A percentile compares a stretch with the other conserved stretches of the same genome.
phyloP scores from a whole-genome alignment of 1,284 basidiomycete genomes.

The Thelephora terrestris region DNA sequence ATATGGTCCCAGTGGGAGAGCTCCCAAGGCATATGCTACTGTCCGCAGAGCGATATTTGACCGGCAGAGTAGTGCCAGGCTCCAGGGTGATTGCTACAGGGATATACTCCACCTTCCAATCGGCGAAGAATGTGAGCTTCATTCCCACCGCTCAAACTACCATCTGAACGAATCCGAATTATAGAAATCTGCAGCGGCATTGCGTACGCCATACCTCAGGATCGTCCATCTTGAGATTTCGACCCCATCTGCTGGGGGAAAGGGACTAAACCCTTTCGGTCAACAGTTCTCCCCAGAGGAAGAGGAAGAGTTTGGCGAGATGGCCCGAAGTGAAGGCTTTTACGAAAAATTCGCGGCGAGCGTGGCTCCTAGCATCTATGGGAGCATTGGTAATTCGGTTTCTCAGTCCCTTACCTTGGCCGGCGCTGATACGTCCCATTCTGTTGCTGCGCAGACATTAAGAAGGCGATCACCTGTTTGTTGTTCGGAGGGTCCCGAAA shows the following conservation, averaged over 20 bases:
- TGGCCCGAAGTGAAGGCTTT: constrained; percentile 84
- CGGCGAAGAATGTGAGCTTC: constrained; percentile 62
- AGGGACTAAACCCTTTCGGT: constrained; percentile 68
- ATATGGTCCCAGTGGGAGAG: constrained; percentile 99
- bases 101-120: constrained; percentile 93
- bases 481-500: constrained; percentile 99
- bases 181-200: constrained; percentile 73
- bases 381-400: constrained; percentile 65
- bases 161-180: neutral
- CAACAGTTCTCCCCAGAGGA: constrained; percentile 89
- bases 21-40: constrained; percentile 93
- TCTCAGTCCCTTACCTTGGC: neutral
- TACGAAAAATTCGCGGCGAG: constrained; percentile 93
- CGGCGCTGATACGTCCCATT: constrained; percentile 3
- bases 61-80: constrained; percentile 89
- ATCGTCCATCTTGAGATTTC: constrained; percentile 87
- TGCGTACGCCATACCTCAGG: constrained; percentile 92
- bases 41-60: constrained; percentile 83
- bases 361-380: constrained; percentile 96
- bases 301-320: constrained; percentile 90
- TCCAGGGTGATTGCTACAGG: constrained; percentile 93
- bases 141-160: neutral
- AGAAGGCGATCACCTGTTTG: constrained; percentile 93
- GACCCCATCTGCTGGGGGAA: constrained; percentile 60
- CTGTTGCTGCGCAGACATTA: constrained; percentile 66